Evolutionary conservation across 2,329 filamentous ascomycete genomes (phyloP).

Genomic region (Fusarium austroafricanum): DNA sequence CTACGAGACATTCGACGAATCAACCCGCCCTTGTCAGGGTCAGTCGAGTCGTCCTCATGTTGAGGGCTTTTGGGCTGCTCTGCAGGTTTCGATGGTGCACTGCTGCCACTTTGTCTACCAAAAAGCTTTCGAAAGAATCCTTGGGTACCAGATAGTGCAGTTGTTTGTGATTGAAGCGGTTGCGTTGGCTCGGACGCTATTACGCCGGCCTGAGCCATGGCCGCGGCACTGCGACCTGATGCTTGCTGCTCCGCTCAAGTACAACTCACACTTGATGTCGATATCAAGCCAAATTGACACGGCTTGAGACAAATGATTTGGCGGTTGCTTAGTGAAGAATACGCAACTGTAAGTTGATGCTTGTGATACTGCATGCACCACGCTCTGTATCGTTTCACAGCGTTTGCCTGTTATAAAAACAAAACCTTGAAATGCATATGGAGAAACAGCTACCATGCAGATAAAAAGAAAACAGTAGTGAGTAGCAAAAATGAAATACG

Average conservation of each 20-base stretch:
- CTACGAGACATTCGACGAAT: conserved; percentile 62
- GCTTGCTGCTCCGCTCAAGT: conserved; percentile 14
- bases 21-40: conserved; percentile 50
- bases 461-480: conserved; percentile 27
- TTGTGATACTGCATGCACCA: conserved; percentile 34
- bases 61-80: conserved; percentile 48
- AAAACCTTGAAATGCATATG: conserved; percentile 17
- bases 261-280: conserved; percentile 11
- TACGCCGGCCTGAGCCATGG: conserved; percentile 50
- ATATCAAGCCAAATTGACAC: conserved; percentile 17
- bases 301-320: conserved; percentile 22
- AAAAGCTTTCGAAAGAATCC: conserved; percentile 48
- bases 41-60: conserved; percentile 45
- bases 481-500: conserved; percentile 26
- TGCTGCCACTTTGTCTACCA: conserved; percentile 36
- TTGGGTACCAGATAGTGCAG: conserved; percentile 41
- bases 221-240: conserved; percentile 37
- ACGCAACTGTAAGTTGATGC: conserved; percentile 21
- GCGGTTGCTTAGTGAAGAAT: conserved; percentile 25
- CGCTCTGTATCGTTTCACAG: conserved; percentile 33
- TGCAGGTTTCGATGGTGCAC: conserved; percentile 16
- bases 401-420: conserved; percentile 27
- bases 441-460: conserved; percentile 29
- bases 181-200: conserved; percentile 47
- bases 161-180: conserved; percentile 41